A percentile compares a stretch with the other conserved stretches of the same genome.
Evolutionary conservation across 768 basidiomycete species (phyloP).

Genomic region (Trametes punicea): DNA sequence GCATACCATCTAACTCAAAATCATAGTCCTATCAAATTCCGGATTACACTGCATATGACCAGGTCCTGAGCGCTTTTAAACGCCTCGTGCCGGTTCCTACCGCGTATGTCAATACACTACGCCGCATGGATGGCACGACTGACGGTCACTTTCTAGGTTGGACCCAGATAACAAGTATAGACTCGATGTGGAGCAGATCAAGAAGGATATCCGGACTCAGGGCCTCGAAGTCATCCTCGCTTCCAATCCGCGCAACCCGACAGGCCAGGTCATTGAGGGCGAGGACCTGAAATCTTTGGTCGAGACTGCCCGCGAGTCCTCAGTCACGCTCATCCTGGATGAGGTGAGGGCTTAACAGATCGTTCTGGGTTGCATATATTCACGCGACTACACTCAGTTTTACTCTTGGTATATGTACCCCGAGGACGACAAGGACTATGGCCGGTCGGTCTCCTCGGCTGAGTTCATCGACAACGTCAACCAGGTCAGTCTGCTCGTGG

Average conservation of each 20-base stretch:
- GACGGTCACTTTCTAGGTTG: slow-evolving; percentile 32
- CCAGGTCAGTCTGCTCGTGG: slow-evolving; percentile 36
- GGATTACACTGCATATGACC: slow-evolving; percentile 88
- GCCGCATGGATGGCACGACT: background rate
- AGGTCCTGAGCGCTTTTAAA: slow-evolving; percentile 81
- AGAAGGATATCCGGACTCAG: slow-evolving; percentile 80
- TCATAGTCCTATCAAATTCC: slow-evolving; percentile 82
- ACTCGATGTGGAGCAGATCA: slow-evolving; percentile 69
- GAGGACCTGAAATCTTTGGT: slow-evolving; percentile 82
- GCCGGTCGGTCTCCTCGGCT: slow-evolving; percentile 79
- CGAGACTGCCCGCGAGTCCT: slow-evolving; percentile 60
- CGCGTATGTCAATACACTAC: slow-evolving; percentile 47
- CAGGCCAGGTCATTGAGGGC: slow-evolving; percentile 85
- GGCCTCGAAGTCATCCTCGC: slow-evolving; percentile 83
- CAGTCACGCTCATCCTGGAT: slow-evolving; percentile 79
- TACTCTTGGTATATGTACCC: slow-evolving; percentile 96
- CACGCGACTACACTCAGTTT: slow-evolving; percentile 48
- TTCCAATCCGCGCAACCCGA: slow-evolving; percentile 96
- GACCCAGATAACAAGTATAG: slow-evolving; percentile 56
- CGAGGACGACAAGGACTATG: slow-evolving; percentile 68
- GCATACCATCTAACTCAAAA: slow-evolving; percentile 9
- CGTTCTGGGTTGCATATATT: too few species aligned
- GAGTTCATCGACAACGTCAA: slow-evolving; percentile 86
- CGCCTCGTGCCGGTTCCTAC: slow-evolving; percentile 90
- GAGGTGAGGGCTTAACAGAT: slow-evolving; percentile 60